Evolutionary conservation across 805 yeast genomes (phyloP), one percentile per base, ranked within the genome.

Genomic region (Wickerhamomyces tratensis): DNA sequence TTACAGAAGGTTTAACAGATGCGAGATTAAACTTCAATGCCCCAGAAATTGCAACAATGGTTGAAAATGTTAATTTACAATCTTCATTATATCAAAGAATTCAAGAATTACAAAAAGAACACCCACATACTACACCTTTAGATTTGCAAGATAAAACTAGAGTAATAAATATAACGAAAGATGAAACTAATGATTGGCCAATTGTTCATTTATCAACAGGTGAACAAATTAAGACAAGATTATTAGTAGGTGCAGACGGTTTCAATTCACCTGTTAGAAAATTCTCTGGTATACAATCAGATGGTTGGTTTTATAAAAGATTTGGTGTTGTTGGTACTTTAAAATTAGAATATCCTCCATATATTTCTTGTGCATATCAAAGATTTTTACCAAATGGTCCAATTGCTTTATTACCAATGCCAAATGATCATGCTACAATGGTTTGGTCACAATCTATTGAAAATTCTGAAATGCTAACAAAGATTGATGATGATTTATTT

Each of bases 171-270:
- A 86, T 86, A 36, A 48, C 60, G 6, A 42, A 56, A 36, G 69
- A 64, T 39, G 59, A 61, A 35, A 43, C 59, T 0, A 63, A 64
- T 27, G 75, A 77, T 39, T 86, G 96, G 95, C 97, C 97, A 1
- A 56, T 77, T 8, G 79, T 91, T 12, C 67, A 72, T 26, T 65
- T 89, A 12, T 74, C 76, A 12, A 74, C 74, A 47, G 97, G 96
- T 1, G 73, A 74, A 12, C 49, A 56, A 11, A 68, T 81, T 40
- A 74, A 76, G 53, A 74, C 95, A 0, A 70, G 96, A 42, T 67
- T 89, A n/a, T 66, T 89, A 20, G 77, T 93, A 13, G 98, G 98
- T 8, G 95, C 96, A 35, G 98, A 93, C 59, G 98, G 98, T 1
- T 87, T 79, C 59, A 86, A 88, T 59, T 88, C 97, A 1, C 96